phyloP scores from a whole-genome alignment of 495 filamentous ascomycete species.

The Parathielavia appendiculata region DNA sequence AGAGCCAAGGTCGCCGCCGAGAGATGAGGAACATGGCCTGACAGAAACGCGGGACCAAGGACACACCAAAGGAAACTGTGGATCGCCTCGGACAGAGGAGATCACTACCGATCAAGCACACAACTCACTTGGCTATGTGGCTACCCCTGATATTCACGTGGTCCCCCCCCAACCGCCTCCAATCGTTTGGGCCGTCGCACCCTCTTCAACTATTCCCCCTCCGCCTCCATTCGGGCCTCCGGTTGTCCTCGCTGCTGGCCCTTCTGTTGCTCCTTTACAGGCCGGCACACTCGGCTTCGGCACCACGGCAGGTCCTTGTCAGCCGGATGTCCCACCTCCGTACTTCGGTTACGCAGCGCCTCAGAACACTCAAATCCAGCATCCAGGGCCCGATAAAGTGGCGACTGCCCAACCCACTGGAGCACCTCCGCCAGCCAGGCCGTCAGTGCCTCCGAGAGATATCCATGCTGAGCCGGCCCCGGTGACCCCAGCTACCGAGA shows the following conservation, averaged over 20 bases:
- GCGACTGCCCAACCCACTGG: neutral
- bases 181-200: neutral
- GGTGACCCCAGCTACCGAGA: neutral
- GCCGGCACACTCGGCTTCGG: neutral
- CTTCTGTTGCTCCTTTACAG: neutral
- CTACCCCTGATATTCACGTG: conserved; percentile 1
- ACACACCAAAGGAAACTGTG: neutral
- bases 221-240: neutral
- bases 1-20: neutral
- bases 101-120: neutral
- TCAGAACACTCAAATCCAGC: neutral
- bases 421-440: neutral
- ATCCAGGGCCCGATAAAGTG: neutral
- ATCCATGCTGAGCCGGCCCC: no score
- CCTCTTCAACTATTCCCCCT: neutral
- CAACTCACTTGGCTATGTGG: neutral
- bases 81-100: neutral
- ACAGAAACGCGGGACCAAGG: neutral
- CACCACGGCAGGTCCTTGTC: neutral
- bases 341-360: neutral
- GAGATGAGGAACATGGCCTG: neutral
- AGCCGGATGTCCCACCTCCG: neutral
- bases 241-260: neutral
- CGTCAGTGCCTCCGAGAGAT: neutral
- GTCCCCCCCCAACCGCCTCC: conserved; percentile 2